A percentile compares a stretch with the other conserved stretches of the same genome.
These are phyloP conservation scores for Mycena haematopus DNA, from an alignment of 768 basidiomycete genomes.

Conservation along the genomic window DNA sequence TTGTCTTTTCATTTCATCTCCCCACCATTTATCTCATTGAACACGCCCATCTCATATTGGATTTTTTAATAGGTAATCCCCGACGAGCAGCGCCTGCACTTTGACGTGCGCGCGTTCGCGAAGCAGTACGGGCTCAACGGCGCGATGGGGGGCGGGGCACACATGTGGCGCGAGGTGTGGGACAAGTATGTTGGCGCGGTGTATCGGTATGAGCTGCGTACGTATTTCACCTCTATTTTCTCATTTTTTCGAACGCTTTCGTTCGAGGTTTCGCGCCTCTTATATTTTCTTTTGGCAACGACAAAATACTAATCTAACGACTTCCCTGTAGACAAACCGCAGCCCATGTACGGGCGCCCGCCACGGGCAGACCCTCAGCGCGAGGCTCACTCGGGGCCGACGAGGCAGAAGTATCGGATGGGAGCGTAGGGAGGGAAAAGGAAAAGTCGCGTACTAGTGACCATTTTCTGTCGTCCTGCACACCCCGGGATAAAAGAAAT, in stretches of 20 bases:
- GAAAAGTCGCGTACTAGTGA: neutral
- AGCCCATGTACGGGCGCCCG: constrained; percentile 24
- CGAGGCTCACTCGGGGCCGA: constrained; percentile 16
- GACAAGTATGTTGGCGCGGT: constrained; percentile 65
- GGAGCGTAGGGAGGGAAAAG: constrained; percentile 2
- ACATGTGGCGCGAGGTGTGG: constrained; percentile 89
- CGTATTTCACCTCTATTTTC: constrained; percentile 41
- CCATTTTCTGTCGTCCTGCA: neutral
- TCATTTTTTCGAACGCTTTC: constrained; percentile 14
- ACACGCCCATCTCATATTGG: too few relatives aligned
- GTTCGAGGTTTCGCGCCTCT: too few relatives aligned
- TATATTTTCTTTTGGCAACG: too few relatives aligned
- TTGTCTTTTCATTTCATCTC: too few relatives aligned
- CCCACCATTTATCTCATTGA: too few relatives aligned
- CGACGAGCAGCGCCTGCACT: constrained; percentile 57
- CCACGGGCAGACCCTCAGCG: constrained; percentile 31
- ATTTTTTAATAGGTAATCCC: constrained; percentile 43
- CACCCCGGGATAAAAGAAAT: neutral
- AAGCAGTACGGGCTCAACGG: constrained; percentile 58
- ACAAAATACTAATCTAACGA: too few relatives aligned
- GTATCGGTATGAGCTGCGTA: constrained; percentile 71
- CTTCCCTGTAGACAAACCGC: constrained; percentile 37
- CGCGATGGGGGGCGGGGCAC: constrained; percentile 69
- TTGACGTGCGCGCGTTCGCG: constrained; percentile 72
- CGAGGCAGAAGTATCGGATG: constrained; percentile 15